phyloP scores from a whole-genome alignment of 2,329 filamentous ascomycete species.

The Arthroderma sp. region DNA sequence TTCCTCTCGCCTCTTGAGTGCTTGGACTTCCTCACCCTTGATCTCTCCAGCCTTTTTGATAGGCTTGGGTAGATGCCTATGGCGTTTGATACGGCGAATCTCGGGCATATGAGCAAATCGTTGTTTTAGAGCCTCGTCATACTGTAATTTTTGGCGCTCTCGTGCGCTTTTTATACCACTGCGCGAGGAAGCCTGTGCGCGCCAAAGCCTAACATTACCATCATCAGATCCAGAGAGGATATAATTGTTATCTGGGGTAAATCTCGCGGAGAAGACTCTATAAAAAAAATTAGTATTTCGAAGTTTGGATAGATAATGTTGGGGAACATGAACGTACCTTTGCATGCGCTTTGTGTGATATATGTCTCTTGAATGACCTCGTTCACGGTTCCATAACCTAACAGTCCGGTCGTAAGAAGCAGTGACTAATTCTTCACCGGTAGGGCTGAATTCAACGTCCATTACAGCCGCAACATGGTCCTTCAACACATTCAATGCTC shows the following conservation, averaged over 20 bases:
- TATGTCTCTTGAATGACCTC: conserved; percentile 77
- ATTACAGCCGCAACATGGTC: conserved; percentile 87
- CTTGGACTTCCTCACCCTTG: conserved; percentile 75
- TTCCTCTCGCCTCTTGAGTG: conserved; percentile 82
- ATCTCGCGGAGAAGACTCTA: conserved; percentile 69
- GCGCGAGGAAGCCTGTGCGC: conserved; percentile 68
- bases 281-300: conserved; percentile 9
- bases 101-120: conserved; percentile 94
- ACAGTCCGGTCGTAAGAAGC: conserved; percentile 83
- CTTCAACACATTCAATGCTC: conserved; percentile 78
- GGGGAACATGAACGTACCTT: conserved; percentile 26
- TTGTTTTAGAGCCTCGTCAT: conserved; percentile 71
- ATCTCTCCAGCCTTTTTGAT: conserved; percentile 95
- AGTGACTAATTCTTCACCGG: conserved; percentile 82
- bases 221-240: conserved; percentile 85
- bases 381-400: conserved; percentile 65
- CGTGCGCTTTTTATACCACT: conserved; percentile 74
- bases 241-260: conserved; percentile 82
- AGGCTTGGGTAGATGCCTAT: conserved; percentile 81
- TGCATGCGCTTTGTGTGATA: conserved; percentile 99
- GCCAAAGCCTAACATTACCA: conserved; percentile 82
- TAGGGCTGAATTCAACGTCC: conserved; percentile 91
- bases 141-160: conserved; percentile 79
- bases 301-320: background rate
- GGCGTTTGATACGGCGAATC: conserved; percentile 75